Conservation (phyloP, 352 stramenopile species). For the Phytophthora europaea region DNA sequence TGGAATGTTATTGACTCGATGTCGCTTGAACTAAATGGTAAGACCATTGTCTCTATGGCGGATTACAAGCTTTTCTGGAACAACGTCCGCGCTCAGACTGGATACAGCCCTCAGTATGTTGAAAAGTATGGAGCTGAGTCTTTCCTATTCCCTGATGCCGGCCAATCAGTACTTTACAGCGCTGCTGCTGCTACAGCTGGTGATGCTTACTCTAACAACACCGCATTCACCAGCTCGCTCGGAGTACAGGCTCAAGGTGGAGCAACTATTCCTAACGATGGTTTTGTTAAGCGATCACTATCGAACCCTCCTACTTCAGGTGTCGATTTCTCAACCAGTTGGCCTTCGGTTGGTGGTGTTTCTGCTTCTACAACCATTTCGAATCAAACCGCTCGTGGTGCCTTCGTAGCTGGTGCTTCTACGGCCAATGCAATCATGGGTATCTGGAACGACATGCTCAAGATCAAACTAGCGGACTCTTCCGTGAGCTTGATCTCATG, state of each 20-base stretch:
- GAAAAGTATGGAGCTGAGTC: not conserved
- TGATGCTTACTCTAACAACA: not conserved
- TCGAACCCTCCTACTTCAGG: not conserved
- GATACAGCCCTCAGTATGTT: not conserved
- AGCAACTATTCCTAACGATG: not conserved
- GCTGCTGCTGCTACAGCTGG: not conserved
- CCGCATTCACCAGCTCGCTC: too few relatives aligned
- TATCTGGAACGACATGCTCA: constrained; percentile 4
- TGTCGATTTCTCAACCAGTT: not conserved
- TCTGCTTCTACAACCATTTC: not conserved
- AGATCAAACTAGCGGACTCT: constrained; percentile 9
- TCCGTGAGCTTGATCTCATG: constrained; percentile 8
- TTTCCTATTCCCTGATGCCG: not conserved
- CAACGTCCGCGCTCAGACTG: constrained; percentile 8
- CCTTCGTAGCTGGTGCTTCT: not conserved
- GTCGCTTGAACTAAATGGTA: constrained; percentile 16
- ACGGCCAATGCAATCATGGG: constrained; percentile 4
- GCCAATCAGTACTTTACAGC: not conserved
- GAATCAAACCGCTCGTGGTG: not conserved
- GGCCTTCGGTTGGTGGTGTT: not conserved
- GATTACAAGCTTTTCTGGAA: constrained; percentile 15
- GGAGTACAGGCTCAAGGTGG: too few relatives aligned
- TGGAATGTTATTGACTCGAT: not conserved
- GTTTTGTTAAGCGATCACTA: not conserved
- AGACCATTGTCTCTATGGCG: constrained; percentile 3